A percentile compares a stretch with the other conserved stretches of the same genome.
Conservation (phyloP, 768 basidiomycete species). For the Termitomyces sp. region DNA sequence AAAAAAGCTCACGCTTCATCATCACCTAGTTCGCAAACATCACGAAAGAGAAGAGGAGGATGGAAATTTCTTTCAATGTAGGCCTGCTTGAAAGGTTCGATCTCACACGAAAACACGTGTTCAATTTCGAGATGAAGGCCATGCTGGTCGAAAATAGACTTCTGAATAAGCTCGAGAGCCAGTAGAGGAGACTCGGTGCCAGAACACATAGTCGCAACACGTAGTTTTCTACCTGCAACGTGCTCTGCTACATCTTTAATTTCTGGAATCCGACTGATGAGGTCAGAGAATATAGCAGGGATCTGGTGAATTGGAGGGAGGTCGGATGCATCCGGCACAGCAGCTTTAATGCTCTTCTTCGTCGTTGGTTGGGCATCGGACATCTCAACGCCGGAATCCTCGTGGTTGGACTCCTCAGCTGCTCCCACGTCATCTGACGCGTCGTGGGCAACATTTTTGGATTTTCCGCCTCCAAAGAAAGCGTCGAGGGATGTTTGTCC, state of each 20-base stretch:
- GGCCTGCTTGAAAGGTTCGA: slow-evolving; percentile 95
- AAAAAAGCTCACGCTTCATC: slow-evolving; percentile 58
- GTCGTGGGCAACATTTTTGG: slow-evolving; percentile 25
- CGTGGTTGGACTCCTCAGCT: slow-evolving; percentile 26
- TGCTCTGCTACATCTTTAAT: slow-evolving; percentile 63
- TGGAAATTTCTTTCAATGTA: slow-evolving; percentile 96
- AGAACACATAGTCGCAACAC: slow-evolving; percentile 96
- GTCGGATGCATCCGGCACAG: slow-evolving; percentile 51
- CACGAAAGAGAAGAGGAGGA: slow-evolving; percentile 87
- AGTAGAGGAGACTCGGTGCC: slow-evolving; percentile 94
- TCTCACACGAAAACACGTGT: slow-evolving; percentile 96
- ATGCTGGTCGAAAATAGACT: slow-evolving; percentile 65
- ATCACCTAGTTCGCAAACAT: slow-evolving; percentile 86
- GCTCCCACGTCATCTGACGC: slow-evolving; percentile 22
- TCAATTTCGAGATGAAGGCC: slow-evolving; percentile 64
- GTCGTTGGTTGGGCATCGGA: slow-evolving; percentile 19
- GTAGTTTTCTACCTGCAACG: slow-evolving; percentile 74
- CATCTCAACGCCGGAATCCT: slow-evolving; percentile 27
- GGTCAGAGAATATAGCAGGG: slow-evolving; percentile 70
- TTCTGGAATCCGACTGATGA: slow-evolving; percentile 59
- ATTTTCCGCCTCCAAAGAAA: slow-evolving; percentile 44
- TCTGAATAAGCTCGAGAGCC: slow-evolving; percentile 79
- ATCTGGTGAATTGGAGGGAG: slow-evolving; percentile 74
- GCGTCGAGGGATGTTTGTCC: slow-evolving; percentile 49
- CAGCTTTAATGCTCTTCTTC: slow-evolving; percentile 32